These are phyloP conservation scores for Lumnitzera littorea DNA, from an alignment of 345 rosid genomes.

Conservation along the genomic window DNA sequence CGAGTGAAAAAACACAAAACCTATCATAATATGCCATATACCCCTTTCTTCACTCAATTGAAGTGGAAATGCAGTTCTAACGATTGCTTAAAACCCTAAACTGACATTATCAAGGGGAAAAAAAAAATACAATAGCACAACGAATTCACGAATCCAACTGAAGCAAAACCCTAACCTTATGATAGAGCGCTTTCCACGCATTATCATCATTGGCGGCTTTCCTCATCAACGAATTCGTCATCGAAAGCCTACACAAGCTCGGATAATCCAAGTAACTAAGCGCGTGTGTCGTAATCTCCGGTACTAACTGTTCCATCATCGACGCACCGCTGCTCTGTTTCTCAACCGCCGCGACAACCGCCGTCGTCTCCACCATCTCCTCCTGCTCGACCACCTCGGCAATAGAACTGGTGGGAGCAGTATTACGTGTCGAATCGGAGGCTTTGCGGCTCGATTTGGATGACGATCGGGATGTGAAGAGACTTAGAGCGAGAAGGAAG, in stretches of 20 bases:
- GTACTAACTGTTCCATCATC: slow-evolving; percentile 99
- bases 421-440: slow-evolving; percentile 1
- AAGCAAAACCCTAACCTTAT: slow-evolving; percentile 45
- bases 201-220: slow-evolving; percentile 97
- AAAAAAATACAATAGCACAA: not conserved
- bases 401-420: not conserved
- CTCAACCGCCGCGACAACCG: slow-evolving; percentile 29
- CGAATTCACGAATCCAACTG: not conserved
- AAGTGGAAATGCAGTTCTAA: too few relatives aligned
- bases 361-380: slow-evolving; percentile 10
- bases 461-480: slow-evolving; percentile 35
- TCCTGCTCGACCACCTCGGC: not conserved
- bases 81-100: too few relatives aligned
- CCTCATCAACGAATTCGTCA: slow-evolving; percentile 98
- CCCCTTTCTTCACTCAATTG: too few relatives aligned
- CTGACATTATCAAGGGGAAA: too few relatives aligned
- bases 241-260: slow-evolving; percentile 86
- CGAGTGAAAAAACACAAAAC: too few relatives aligned
- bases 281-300: slow-evolving; percentile 96
- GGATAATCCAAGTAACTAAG: slow-evolving; percentile 97
- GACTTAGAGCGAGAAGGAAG: slow-evolving; percentile 27
- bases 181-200: slow-evolving; percentile 97
- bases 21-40: too few relatives aligned
- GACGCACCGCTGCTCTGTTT: slow-evolving; percentile 62
- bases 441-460: slow-evolving; percentile 11